These are phyloP conservation scores for Nicotiana obtusifolia DNA, from an alignment of 257 asterid species.

Conservation along the genomic window DNA sequence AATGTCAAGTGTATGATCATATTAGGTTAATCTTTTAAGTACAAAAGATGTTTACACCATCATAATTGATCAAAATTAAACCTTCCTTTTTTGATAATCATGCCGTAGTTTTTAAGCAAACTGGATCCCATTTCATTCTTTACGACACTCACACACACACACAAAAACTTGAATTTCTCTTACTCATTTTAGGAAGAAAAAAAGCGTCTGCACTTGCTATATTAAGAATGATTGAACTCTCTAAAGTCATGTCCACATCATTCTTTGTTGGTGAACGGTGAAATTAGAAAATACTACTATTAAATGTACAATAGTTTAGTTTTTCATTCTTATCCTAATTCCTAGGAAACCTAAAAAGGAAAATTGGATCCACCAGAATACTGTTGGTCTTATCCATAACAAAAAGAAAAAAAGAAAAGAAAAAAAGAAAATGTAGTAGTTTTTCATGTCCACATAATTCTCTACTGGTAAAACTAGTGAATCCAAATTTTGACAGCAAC, in stretches of 20 bases:
- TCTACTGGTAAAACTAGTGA: background rate
- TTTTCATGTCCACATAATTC: background rate
- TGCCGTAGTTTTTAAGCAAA: background rate
- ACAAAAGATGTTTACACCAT: background rate
- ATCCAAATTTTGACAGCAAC: background rate
- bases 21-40: background rate
- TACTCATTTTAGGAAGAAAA: background rate
- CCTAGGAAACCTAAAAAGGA: background rate
- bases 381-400: background rate
- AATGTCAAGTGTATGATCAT: background rate
- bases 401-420: background rate
- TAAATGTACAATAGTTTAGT: no score
- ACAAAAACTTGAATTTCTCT: background rate
- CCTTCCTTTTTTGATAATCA: background rate
- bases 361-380: background rate
- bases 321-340: background rate
- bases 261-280: background rate
- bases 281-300: no score
- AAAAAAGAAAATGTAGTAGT: background rate
- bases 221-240: background rate
- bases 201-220: background rate
- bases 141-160: background rate
- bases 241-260: background rate
- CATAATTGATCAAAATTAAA: background rate
- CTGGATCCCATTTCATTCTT: background rate